Percentiles rank a stretch among this genome's conserved stretches.
These are phyloP conservation scores for Colletotrichum abscissum DNA, from an alignment of 2,329 filamentous ascomycete genomes.

Conservation along the genomic window DNA sequence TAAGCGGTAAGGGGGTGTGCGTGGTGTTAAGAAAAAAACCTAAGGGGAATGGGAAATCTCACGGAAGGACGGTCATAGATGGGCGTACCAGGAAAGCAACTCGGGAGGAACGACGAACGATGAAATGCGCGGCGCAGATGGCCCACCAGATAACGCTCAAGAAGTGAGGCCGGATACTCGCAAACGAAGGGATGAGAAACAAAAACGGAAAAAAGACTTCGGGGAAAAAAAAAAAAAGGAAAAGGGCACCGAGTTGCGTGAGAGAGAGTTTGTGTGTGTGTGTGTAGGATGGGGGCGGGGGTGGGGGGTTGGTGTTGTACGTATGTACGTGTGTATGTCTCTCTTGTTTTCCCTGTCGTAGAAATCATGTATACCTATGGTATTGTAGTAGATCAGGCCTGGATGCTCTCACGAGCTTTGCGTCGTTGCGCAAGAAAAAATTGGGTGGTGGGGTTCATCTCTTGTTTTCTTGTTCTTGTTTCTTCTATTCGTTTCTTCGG, in stretches of 20 bases:
- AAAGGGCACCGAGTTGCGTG: not conserved
- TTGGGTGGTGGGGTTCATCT: not conserved
- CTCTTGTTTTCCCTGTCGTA: constrained; percentile 23
- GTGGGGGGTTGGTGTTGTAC: not conserved
- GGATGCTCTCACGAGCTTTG: constrained; percentile 40
- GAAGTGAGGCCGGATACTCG: constrained; percentile 31
- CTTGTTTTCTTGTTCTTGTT: constrained; percentile 12
- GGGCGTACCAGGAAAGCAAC: constrained; percentile 20
- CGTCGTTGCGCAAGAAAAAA: constrained; percentile 13
- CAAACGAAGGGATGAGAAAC: constrained; percentile 30
- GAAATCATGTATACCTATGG: constrained; percentile 33
- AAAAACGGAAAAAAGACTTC: constrained; percentile 2
- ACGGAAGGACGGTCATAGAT: constrained; percentile 24
- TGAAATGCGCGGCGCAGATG: not conserved
- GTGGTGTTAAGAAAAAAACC: not conserved
- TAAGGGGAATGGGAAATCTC: not conserved
- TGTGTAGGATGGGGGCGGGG: not conserved
- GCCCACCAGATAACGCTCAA: not conserved
- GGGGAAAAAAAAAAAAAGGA: not conserved
- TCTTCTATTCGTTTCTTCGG: constrained; percentile 9
- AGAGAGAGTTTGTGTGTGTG: not conserved
- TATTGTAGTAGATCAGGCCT: constrained; percentile 36
- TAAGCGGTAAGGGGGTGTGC: not conserved
- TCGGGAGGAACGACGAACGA: constrained; percentile 2
- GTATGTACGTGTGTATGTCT: not conserved